Base-by-base conservation (phyloP, 1,284 basidiomycete species). In the Malassezia obtusa region DNA sequence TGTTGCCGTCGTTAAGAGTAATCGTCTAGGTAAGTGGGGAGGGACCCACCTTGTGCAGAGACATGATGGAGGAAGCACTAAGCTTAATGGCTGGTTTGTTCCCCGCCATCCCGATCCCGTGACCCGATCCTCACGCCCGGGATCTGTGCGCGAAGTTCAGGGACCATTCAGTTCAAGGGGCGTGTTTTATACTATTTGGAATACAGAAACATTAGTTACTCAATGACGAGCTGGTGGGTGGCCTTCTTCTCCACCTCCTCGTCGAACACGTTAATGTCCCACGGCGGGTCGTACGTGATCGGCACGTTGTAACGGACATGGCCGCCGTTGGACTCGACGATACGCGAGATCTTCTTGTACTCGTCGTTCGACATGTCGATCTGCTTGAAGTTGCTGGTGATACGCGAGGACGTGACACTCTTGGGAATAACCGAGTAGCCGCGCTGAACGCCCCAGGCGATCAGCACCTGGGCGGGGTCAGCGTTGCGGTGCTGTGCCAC, bases 371-470 rank as follows among this genome's bases (percentile, higher is more conserved):
- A 52, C 21, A 76, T 60, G 28, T 64, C 58, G 56, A 76, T 57
- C 52, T 72, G 59, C 48, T 65, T 57, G 47, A 76, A 71, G 72
- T 76, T 76, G 54, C 47, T 57, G 46, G 64, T 58, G 60, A 76
- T 76, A 17, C 75, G 63, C 5, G 57, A 54, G 12, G 65, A 60
- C 4, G 72, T 76, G 17, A 75, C 71, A 32, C 63, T 67, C 67
- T 77, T 77, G 41, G 76, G 76, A 51, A 77, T 75, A 31, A 76
- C 72, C 17, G 62, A 58, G 57, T 71, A 70, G 33, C 74, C 71
- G 19, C 75, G 63, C 49, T 65, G 61, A 38, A 68, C 65, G 25
- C 74, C 75, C 76, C 76, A 77, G 2, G 75, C 68, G 49, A 77
- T 70, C 40, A 77, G 63, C 15, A 76, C 67, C 52, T 75, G 73